These are phyloP conservation scores for Serendipita sp. DNA, from an alignment of 768 basidiomycete species.

Conservation along the genomic window DNA sequence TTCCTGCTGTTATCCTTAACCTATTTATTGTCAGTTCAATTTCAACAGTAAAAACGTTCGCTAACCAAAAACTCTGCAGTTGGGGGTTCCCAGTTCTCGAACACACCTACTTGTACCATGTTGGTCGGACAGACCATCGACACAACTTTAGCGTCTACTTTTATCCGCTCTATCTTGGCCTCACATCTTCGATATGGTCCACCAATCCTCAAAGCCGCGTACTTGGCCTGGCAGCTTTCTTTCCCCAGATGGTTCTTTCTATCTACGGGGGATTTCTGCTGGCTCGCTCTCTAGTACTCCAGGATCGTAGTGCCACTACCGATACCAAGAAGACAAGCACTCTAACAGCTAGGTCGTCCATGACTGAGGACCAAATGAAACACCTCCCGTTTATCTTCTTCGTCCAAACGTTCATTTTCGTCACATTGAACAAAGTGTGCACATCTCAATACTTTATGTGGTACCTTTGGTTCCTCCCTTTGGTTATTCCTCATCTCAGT, in stretches of 20 bases:
- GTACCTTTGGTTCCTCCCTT: constrained; percentile 80
- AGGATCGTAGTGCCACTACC: background rate
- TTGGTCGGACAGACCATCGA: constrained; percentile 81
- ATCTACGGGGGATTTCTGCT: constrained; percentile 60
- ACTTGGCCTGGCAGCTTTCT: constrained; percentile 59
- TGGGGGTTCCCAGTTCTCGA: constrained; percentile 90
- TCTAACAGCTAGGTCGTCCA: background rate
- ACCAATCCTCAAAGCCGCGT: constrained; percentile 17
- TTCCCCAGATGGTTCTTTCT: constrained; percentile 64
- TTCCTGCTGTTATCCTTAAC: constrained; percentile 39
- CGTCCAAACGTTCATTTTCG: constrained; percentile 77
- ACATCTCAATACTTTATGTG: constrained; percentile 98
- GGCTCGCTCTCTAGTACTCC: constrained; percentile 20
- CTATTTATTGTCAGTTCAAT: constrained; percentile 53
- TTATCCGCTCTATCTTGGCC: constrained; percentile 77
- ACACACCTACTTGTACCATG: constrained; percentile 87
- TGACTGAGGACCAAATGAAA: constrained; percentile 15
- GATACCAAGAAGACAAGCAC: background rate
- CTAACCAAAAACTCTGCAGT: constrained; percentile 25
- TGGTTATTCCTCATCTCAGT: constrained; percentile 51
- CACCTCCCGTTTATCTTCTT: constrained; percentile 78
- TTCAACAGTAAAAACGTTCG: constrained; percentile 5
- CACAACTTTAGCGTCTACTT: constrained; percentile 99
- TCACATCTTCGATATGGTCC: constrained; percentile 29
- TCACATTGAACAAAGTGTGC: constrained; percentile 97